phyloP scores from a whole-genome alignment of 805 yeast genomes.

The Cyberlindnera nakhonratchasimensis region DNA sequence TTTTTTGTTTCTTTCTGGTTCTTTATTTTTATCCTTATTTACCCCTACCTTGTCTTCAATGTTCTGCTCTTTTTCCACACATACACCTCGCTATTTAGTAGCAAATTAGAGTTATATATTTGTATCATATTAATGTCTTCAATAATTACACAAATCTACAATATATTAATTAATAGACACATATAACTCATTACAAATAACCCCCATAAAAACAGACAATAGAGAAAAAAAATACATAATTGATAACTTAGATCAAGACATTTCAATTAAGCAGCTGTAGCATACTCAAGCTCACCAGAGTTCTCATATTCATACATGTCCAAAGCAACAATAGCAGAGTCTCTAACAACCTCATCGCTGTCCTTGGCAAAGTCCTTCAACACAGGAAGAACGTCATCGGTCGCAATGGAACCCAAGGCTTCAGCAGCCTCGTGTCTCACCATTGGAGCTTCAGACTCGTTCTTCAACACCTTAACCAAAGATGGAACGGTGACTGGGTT shows the following conservation, averaged over 20 bases:
- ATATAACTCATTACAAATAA: too few species aligned
- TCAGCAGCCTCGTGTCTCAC: conserved; percentile 99
- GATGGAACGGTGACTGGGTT: conserved; percentile 91
- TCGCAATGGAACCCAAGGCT: conserved; percentile 95
- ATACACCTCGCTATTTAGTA: background rate
- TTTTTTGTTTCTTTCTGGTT: background rate
- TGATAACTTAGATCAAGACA: background rate
- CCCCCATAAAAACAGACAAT: conserved; percentile 4
- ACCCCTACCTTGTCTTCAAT: background rate
- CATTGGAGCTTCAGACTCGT: conserved; percentile 89
- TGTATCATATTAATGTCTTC: background rate
- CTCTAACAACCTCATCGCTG: conserved; percentile 86
- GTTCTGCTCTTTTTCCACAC: background rate
- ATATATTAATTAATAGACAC: too few species aligned
- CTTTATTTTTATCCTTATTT: too few species aligned
- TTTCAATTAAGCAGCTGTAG: conserved; percentile 28
- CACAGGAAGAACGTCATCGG: conserved; percentile 91
- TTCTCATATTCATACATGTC: conserved; percentile 98
- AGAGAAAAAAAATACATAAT: conserved; percentile 3
- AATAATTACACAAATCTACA: conserved; percentile 1
- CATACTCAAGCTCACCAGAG: conserved; percentile 77
- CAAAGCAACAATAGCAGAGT: conserved; percentile 93
- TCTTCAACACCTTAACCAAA: conserved; percentile 73
- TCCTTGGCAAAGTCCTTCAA: conserved; percentile 76
- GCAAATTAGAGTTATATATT: background rate